Evolutionary conservation across 2,329 filamentous ascomycete species (phyloP), one percentile per base, ranked within the genome.

Genomic region (Beauveria sp.): DNA sequence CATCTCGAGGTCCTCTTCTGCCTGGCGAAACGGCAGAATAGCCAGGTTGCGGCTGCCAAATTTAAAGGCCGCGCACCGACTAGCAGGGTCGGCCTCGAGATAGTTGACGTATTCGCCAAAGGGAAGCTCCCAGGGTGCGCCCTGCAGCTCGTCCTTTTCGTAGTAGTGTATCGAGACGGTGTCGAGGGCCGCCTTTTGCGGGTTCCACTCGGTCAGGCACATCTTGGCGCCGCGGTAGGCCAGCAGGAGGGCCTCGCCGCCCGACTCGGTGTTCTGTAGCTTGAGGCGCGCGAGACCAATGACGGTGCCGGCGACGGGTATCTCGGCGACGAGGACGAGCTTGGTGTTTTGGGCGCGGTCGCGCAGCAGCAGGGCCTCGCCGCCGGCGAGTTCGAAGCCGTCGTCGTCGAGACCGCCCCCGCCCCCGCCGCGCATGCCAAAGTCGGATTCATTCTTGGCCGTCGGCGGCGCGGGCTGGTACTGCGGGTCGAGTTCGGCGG

Each of bases 161-260:
- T 98, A 99, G 80, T 93, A 98, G 78, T 99, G 95, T 69, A 99
- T 93, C 57, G 93, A 98, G 65, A 95, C 85, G 59, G 93, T 98
- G 68, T 88, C 87, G 68, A 98, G 87, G 57, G 85, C 84, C 74
- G 90, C 83, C 67, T 85, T 86, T 72, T 89, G 86, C 9, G 91
- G 87, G 72, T 98, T 91, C 95, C 95, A 99, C 77, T 97, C 91
- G 61, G 96, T 82, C 73, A 99, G 80, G 74, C 90, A 96, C 71
- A 98, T 83, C 76, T 96, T 96, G 48, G 95, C 95, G 76, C 96
- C 92, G 70, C 89, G 89, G 75, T 93, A 89, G 0, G 91, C 89
- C 62, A 98, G 75, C 61, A 99, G 79, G 61, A 99, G 80, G 52
- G 89, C 88, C 64, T 97, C 91, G 62, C 90, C 93, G 20, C 90